A percentile compares a stretch with the other conserved stretches of the same genome.
Conservation (phyloP, 805 yeast species). For the Ogataea methanolica region DNA sequence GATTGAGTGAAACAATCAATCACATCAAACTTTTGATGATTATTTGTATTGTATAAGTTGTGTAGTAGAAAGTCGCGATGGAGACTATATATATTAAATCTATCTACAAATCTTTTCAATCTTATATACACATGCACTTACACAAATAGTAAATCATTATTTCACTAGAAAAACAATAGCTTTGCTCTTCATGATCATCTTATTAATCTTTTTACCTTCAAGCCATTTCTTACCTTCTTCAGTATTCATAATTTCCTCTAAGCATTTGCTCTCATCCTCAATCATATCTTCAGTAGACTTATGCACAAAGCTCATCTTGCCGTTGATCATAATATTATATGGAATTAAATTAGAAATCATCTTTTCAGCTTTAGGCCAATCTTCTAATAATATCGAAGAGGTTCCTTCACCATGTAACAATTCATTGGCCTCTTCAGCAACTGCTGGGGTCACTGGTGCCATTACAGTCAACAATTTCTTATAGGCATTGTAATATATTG, state of each 20-base stretch:
- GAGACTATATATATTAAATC: no score
- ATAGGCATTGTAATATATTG: slow-evolving; percentile 44
- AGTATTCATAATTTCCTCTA: slow-evolving; percentile 31
- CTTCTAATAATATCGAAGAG: slow-evolving; percentile 45
- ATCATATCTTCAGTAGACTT: slow-evolving; percentile 31
- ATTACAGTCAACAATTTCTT: slow-evolving; percentile 55
- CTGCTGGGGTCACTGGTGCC: slow-evolving; percentile 79
- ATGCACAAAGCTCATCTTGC: slow-evolving; percentile 53
- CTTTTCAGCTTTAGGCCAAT: slow-evolving; percentile 59
- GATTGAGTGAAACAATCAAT: no score
- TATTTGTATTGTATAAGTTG: no score
- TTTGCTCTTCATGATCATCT: slow-evolving; percentile 46
- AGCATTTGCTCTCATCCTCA: slow-evolving; percentile 31
- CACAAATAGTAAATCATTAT: background rate
- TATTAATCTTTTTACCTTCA: slow-evolving; percentile 38
- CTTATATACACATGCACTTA: background rate
- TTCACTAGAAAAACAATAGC: slow-evolving; percentile 23
- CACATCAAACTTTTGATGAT: no score
- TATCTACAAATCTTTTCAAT: no score
- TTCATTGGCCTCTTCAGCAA: slow-evolving; percentile 82
- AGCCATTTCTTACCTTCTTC: slow-evolving; percentile 41
- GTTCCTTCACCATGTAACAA: slow-evolving; percentile 24
- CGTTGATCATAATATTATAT: slow-evolving; percentile 68
- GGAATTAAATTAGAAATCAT: slow-evolving; percentile 33
- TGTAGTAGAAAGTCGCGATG: no score